Base-by-base conservation (phyloP, 108 stramenopile species). In the Fistulifera pelliculosa region DNA sequence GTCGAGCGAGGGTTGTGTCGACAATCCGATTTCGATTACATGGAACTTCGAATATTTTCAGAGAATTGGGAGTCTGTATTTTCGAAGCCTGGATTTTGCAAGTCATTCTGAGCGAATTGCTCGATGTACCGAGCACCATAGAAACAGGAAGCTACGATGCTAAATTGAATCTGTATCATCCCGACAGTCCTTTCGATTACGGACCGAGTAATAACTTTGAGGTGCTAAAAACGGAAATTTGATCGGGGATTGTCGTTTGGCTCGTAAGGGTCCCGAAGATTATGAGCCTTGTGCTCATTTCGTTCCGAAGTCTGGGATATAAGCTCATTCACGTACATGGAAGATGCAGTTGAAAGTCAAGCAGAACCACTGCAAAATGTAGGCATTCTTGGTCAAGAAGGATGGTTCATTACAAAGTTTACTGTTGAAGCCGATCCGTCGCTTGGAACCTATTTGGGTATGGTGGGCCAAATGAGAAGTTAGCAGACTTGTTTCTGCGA, bases 21-120 rank as follows among this genome's bases (percentile, higher is more conserved):
- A 24, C 41, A 19, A 27, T 52, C 60, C 11, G 17, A 22, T 23
- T 57, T 50, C 16, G 35, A 52, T 18, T 76, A 76, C 56, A 42
- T 52, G 26, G 66, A 76, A 49, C 40, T 76, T 38, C 65, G 70
- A 41, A 64, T 76, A 5, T 28, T 28, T 27, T 38, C 56, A 22
- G 41, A 47, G 17, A 59, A 64, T 43, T 76, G 75, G 75, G 75
- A 76, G 22, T 43, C 60, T 1, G 27, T 43, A 27, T 47, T 60
- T 62, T 68, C 23, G 38, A 42, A 8, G 40, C 50, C 18, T 76
- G 68, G 68, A 56, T 76, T 1, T 19, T 54, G 25, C 75, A 76
- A 42, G 71, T 76, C 18, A 27, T 76, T 39, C 31, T 64, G 1
- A 55, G n/a, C 14, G 75, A 76, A 56, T 3, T 70, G 7, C 42